Percentiles rank a stretch among this genome's conserved stretches.
Evolutionary conservation across 1,284 basidiomycete species (phyloP).

Genomic region (Wallemia mellicola): DNA sequence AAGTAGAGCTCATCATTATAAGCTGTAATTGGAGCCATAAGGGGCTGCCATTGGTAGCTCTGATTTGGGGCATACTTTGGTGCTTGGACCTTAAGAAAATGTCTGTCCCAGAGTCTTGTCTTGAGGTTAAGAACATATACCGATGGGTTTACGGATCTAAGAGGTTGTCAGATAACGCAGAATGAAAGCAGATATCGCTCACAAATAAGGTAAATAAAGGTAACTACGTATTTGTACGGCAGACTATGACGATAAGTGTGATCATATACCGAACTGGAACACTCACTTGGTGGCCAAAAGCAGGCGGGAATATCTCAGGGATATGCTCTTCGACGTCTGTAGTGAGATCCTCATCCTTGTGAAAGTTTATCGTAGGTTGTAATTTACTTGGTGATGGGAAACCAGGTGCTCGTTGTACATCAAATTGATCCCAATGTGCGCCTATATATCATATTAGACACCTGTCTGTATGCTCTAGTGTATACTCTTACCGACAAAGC

Average conservation of each 20-base stretch:
- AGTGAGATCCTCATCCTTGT: not conserved
- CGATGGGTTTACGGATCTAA: not conserved
- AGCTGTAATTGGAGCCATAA: not conserved
- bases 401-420: not conserved
- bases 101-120: not conserved
- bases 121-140: not conserved
- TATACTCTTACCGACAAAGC: not conserved
- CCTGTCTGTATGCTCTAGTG: not conserved
- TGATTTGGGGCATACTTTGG: not conserved
- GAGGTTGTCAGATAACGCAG: not conserved
- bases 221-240: not conserved
- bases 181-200: not conserved
- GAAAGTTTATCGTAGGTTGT: not conserved
- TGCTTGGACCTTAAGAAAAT: not conserved
- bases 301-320: not conserved
- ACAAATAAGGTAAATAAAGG: conserved; percentile 1
- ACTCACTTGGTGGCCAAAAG: not conserved
- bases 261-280: not conserved
- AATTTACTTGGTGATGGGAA: not conserved
- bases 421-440: not conserved
- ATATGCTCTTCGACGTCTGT: not conserved
- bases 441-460: not conserved
- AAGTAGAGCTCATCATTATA: not conserved
- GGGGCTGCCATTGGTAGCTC: not conserved
- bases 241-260: not conserved